Conservation (phyloP, 257 asterid genomes). For the Thymus mandschuricus region DNA sequence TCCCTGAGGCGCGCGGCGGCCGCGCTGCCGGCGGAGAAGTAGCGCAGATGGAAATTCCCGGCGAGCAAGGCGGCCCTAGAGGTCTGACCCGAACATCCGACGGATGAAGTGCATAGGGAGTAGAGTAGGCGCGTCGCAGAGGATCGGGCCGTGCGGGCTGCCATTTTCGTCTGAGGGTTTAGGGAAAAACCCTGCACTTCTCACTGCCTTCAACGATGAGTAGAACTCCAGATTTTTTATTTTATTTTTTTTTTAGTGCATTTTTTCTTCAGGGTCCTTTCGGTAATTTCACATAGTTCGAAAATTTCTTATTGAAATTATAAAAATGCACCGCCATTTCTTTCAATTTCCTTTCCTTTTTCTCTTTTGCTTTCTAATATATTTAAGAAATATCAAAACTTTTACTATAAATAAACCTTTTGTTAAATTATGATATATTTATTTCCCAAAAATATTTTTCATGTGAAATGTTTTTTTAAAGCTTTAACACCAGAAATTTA, state of each 20-base stretch:
- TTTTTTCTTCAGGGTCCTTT: conserved; percentile 26
- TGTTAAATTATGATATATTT: no score
- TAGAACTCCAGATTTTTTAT: neutral
- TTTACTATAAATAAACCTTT: no score
- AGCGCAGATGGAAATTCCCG: conserved; percentile 62
- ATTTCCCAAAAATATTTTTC: no score
- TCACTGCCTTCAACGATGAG: neutral
- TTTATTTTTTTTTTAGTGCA: neutral
- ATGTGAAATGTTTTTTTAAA: no score
- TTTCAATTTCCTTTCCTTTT: neutral
- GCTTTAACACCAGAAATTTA: no score
- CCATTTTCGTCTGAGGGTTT: conserved; percentile 64
- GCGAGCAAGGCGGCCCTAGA: conserved; percentile 56
- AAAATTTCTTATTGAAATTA: neutral
- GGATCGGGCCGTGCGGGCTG: conserved; percentile 70
- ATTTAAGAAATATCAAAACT: no score
- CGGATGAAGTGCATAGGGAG: conserved; percentile 47
- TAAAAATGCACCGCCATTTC: neutral
- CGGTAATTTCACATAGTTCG: neutral
- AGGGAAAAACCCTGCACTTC: conserved; percentile 52
- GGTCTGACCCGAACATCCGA: conserved; percentile 36
- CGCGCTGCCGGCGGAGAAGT: conserved; percentile 65
- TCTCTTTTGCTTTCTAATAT: no score
- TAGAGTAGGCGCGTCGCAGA: conserved; percentile 68
- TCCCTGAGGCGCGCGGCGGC: conserved; percentile 77